Percentiles rank a stretch among this genome's conserved stretches.
Conservation (phyloP, 1,284 basidiomycete species). For the Papiliotrema nemorosa region DNA sequence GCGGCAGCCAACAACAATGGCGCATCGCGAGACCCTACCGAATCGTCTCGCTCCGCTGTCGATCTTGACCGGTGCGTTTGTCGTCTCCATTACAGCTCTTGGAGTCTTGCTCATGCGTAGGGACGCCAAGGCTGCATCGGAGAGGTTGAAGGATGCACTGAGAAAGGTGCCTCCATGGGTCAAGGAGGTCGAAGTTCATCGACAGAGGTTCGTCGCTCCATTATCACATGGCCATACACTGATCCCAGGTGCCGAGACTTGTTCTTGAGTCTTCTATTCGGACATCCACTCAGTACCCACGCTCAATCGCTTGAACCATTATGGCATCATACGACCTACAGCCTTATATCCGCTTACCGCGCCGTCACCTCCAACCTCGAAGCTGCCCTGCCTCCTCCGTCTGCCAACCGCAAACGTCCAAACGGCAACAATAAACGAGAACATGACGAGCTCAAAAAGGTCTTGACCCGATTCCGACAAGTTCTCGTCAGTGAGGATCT, state of each 20-base stretch:
- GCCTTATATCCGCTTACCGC: slow-evolving; percentile 79
- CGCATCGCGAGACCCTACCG: neutral
- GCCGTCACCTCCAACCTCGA: slow-evolving; percentile 68
- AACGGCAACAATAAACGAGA: slow-evolving; percentile 37
- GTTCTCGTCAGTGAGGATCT: slow-evolving; percentile 81
- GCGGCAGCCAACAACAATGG: neutral
- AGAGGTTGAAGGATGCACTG: slow-evolving; percentile 18
- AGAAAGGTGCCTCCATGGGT: slow-evolving; percentile 67
- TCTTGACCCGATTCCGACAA: slow-evolving; percentile 78
- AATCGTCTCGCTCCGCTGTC: neutral
- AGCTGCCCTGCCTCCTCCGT: slow-evolving; percentile 25
- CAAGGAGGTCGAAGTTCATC: slow-evolving; percentile 74
- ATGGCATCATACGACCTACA: slow-evolving; percentile 90
- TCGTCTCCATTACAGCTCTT: neutral
- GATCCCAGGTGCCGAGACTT: slow-evolving; percentile 67
- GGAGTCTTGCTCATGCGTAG: slow-evolving; percentile 55
- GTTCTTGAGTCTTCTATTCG: slow-evolving; percentile 69
- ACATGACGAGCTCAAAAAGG: slow-evolving; percentile 74
- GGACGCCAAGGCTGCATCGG: slow-evolving; percentile 21
- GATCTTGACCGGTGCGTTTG: slow-evolving; percentile 9
- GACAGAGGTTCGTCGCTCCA: slow-evolving; percentile 73
- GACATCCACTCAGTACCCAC: slow-evolving; percentile 68
- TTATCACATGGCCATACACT: slow-evolving; percentile 4
- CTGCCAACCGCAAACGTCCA: neutral
- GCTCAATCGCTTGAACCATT: slow-evolving; percentile 76